phyloP scores from a whole-genome alignment of 2,329 filamentous ascomycete genomes.

The Keithomyces neogunnii region DNA sequence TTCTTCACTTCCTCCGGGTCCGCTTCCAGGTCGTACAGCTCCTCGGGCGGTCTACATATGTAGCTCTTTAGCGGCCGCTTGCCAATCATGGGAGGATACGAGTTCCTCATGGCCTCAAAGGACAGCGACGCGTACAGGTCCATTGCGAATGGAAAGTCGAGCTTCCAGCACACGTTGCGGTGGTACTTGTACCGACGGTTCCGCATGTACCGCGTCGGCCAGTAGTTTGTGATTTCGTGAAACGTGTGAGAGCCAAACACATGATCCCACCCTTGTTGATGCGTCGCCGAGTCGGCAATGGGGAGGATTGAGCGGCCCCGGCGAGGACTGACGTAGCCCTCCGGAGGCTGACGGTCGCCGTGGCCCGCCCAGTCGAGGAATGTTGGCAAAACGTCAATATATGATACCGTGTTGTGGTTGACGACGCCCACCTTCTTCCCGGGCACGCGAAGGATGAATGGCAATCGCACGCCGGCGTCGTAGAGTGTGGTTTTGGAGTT shows the following conservation, averaged over 20 bases:
- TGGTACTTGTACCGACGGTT: constrained; percentile 37
- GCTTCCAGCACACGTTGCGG: constrained; percentile 37
- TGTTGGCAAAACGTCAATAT: constrained; percentile 36
- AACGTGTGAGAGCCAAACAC: constrained; percentile 44
- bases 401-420: constrained; percentile 37
- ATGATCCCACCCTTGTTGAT: constrained; percentile 19
- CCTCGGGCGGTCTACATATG: constrained; percentile 34
- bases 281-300: constrained; percentile 17
- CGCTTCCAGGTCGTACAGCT: constrained; percentile 35
- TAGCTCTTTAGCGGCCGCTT: constrained; percentile 31
- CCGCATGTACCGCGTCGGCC: constrained; percentile 39
- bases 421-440: constrained; percentile 14
- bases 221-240: constrained; percentile 42
- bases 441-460: constrained; percentile 31
- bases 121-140: constrained; percentile 35
- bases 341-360: constrained; percentile 5
- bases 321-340: constrained; percentile 8
- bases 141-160: constrained; percentile 39
- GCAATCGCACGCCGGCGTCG: constrained; percentile 36
- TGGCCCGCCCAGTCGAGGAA: constrained; percentile 30
- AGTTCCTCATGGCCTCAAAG: constrained; percentile 36
- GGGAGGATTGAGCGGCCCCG: constrained; percentile 30
- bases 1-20: constrained; percentile 39
- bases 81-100: constrained; percentile 22
- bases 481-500: constrained; percentile 44